phyloP scores from a whole-genome alignment of 179 eudicot species.

The Spergularia azorica region DNA sequence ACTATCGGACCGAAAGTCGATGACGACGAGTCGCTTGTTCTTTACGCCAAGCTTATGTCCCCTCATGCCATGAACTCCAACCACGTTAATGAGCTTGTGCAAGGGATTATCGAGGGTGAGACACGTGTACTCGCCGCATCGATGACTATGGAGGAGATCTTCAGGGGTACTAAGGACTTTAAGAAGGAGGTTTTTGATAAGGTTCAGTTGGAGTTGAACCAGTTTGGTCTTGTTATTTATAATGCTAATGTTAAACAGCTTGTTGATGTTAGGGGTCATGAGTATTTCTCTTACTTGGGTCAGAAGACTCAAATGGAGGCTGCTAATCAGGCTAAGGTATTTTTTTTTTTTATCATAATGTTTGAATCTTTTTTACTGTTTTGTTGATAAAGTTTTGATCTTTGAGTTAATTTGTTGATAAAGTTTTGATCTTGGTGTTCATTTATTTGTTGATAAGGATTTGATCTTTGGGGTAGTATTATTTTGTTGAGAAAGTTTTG shows the following conservation, averaged over 20 bases:
- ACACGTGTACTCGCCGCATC: constrained; percentile 41
- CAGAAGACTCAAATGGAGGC: constrained; percentile 54
- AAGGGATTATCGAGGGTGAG: constrained; percentile 46
- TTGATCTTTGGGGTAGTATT: background rate
- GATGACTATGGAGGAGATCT: constrained; percentile 51
- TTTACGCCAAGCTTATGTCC: constrained; percentile 40
- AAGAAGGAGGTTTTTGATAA: constrained; percentile 42
- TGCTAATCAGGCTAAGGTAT: constrained; percentile 43
- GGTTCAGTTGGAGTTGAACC: constrained; percentile 47
- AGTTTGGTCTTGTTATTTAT: constrained; percentile 42
- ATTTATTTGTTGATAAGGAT: background rate
- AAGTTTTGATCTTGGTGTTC: background rate
- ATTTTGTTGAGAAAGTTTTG: background rate
- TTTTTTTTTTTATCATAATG: too few relatives aligned
- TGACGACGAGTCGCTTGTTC: constrained; percentile 20
- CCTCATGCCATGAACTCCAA: constrained; percentile 36
- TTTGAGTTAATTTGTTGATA: background rate
- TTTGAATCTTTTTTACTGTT: background rate
- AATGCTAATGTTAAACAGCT: constrained; percentile 51
- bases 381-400: background rate
- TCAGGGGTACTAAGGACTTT: constrained; percentile 41
- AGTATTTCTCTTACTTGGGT: constrained; percentile 47
- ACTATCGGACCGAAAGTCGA: constrained; percentile 41
- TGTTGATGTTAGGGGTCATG: constrained; percentile 44
- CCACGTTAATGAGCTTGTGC: constrained; percentile 41